Evolutionary conservation across 306 rosid genomes (phyloP).

Genomic region (Dalbergia oliveri): DNA sequence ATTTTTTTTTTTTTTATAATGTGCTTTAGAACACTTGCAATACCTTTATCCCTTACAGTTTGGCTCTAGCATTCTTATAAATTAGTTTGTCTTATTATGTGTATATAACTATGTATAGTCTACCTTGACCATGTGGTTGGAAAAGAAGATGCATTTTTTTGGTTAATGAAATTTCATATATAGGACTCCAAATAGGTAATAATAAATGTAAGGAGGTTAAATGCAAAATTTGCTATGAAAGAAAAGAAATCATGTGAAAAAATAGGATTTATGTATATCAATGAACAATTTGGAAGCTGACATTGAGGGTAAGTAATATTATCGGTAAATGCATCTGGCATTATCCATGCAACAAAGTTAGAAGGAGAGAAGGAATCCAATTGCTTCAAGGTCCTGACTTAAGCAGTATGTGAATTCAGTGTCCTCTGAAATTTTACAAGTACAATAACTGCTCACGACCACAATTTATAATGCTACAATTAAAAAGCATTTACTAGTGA

Average conservation of each 20-base stretch:
- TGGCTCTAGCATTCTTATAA: conserved; percentile 10
- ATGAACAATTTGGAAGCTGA: conserved; percentile 9
- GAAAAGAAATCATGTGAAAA: conserved; percentile 3
- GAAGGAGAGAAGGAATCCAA: neutral
- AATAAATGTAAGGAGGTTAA: conserved; percentile 20
- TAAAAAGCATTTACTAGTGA: conserved; percentile 15
- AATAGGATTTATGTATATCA: neutral
- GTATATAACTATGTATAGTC: neutral
- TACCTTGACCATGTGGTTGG: neutral
- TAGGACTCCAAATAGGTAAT: conserved; percentile 6
- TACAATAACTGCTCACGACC: conserved; percentile 6
- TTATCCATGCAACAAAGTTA: neutral
- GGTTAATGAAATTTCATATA: conserved; percentile 10
- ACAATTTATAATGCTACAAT: conserved; percentile 31
- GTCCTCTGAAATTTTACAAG: conserved; percentile 4
- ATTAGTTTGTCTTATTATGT: conserved; percentile 17
- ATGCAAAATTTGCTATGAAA: conserved; percentile 11
- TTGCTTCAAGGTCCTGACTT: neutral
- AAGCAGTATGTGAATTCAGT: conserved; percentile 10
- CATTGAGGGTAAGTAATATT: conserved; percentile 6
- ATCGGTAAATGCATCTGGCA: neutral
- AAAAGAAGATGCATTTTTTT: conserved; percentile 21
- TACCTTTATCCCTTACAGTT: conserved; percentile 14
- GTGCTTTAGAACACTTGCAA: conserved; percentile 19
- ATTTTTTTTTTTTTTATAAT: neutral